Evolutionary conservation across 768 basidiomycete species (phyloP).

Genomic region (Xanthoconium stramineum): DNA sequence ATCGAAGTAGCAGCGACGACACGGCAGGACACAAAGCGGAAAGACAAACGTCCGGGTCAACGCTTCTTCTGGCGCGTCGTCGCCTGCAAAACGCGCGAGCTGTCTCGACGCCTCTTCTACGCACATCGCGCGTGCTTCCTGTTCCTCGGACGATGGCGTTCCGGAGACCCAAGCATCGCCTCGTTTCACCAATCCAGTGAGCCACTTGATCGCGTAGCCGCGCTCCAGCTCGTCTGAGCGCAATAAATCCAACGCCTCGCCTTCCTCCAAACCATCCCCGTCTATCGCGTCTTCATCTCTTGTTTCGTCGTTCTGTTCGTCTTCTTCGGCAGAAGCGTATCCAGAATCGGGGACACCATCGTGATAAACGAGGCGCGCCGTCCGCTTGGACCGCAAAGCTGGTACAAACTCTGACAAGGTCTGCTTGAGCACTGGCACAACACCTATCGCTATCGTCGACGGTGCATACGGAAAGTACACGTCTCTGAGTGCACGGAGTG

Average conservation of each 20-base stretch:
- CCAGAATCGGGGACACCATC: constrained; percentile 64
- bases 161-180: constrained; percentile 48
- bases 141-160: constrained; percentile 32
- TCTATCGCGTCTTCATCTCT: constrained; percentile 13
- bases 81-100: constrained; percentile 50
- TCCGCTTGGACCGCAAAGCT: constrained; percentile 27
- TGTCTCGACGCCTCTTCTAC: constrained; percentile 59
- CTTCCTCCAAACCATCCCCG: too few relatives aligned
- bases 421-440: constrained; percentile 19
- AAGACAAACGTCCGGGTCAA: constrained; percentile 56
- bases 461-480: constrained; percentile 49
- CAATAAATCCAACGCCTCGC: constrained; percentile 46
- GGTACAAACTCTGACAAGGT: constrained; percentile 10
- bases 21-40: constrained; percentile 25
- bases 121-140: constrained; percentile 37
- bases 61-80: constrained; percentile 38
- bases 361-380: constrained; percentile 33
- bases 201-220: constrained; percentile 67
- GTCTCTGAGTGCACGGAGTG: constrained; percentile 42
- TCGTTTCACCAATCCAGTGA: constrained; percentile 64
- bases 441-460: constrained; percentile 1
- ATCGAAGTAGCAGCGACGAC: not conserved
- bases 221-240: constrained; percentile 66
- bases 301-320: constrained; percentile 37
- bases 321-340: constrained; percentile 71